Evolutionary conservation across 2,329 filamentous ascomycete species (phyloP).

Genomic region (Torrubiellomyces zombiae): DNA sequence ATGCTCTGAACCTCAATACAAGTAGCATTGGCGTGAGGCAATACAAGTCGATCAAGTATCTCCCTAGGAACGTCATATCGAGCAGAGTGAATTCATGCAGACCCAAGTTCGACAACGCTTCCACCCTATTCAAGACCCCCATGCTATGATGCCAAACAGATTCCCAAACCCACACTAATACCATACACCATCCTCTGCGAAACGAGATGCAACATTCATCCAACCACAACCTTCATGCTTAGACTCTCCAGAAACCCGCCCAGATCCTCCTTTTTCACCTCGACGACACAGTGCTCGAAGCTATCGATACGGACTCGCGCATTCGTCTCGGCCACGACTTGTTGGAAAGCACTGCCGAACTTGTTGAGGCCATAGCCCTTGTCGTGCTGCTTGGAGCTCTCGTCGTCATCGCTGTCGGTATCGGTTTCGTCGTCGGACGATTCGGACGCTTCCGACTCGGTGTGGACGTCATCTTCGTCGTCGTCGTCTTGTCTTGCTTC

Average conservation of each 20-base stretch:
- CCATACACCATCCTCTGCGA: no score
- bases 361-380: constrained; percentile 66
- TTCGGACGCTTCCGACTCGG: constrained; percentile 25
- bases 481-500: constrained; percentile 24
- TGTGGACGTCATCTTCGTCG: constrained; percentile 29
- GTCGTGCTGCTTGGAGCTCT: no score
- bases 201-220: no score
- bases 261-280: constrained; percentile 93
- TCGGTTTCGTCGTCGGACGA: constrained; percentile 28
- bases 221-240: constrained; percentile 76
- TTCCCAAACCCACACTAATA: no score
- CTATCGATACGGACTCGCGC: constrained; percentile 84
- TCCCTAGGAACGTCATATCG: no score
- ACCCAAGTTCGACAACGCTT: no score
- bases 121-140: no score
- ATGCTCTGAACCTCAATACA: no score
- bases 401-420: constrained; percentile 35
- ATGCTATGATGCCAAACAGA: neutral
- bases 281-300: constrained; percentile 93
- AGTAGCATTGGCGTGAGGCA: no score
- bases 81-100: no score
- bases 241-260: constrained; percentile 78
- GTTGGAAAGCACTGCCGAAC: constrained; percentile 90
- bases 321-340: constrained; percentile 82
- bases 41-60: no score